A percentile compares a stretch with the other conserved stretches of the same genome.
Evolutionary conservation across 129 eudicot species (phyloP).

Genomic region (Artemisia tridentata): DNA sequence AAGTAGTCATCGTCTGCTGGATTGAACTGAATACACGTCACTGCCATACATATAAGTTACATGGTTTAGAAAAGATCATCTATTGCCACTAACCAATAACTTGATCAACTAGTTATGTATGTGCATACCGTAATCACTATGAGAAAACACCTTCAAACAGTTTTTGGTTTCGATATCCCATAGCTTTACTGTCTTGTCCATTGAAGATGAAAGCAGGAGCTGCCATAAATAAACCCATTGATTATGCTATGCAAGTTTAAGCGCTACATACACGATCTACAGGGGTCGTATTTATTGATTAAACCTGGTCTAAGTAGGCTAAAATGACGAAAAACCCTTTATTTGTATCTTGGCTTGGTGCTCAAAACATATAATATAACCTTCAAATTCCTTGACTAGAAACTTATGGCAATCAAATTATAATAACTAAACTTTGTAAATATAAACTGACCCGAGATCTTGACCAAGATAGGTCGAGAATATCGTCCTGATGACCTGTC

Average conservation of each 20-base stretch:
- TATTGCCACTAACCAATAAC: not conserved
- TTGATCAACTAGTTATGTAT: not conserved
- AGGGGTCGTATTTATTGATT: too few relatives aligned
- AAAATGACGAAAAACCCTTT: too few relatives aligned
- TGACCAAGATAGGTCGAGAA: conserved; percentile 88
- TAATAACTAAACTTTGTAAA: not conserved
- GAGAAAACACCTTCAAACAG: conserved; percentile 39
- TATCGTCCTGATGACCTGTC: conserved; percentile 72
- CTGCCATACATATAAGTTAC: conserved; percentile 30
- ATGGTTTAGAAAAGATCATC: not conserved
- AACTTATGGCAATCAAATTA: not conserved
- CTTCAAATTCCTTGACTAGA: not conserved
- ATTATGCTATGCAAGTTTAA: not conserved
- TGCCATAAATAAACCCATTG: conserved; percentile 19
- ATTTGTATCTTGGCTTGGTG: not conserved
- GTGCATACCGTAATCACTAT: conserved; percentile 39
- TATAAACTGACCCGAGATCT: conserved; percentile 58
- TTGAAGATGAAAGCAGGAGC: conserved; percentile 45
- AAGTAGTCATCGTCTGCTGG: conserved; percentile 36
- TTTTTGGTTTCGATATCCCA: conserved; percentile 37
- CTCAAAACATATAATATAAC: not conserved
- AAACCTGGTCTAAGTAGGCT: too few relatives aligned
- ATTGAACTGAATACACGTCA: conserved; percentile 45
- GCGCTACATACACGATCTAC: too few relatives aligned
- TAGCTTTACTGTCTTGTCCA: conserved; percentile 46